Evolutionary conservation across 176 grass and related monocot genomes (phyloP).

Genomic region (Elaeis guineensis): DNA sequence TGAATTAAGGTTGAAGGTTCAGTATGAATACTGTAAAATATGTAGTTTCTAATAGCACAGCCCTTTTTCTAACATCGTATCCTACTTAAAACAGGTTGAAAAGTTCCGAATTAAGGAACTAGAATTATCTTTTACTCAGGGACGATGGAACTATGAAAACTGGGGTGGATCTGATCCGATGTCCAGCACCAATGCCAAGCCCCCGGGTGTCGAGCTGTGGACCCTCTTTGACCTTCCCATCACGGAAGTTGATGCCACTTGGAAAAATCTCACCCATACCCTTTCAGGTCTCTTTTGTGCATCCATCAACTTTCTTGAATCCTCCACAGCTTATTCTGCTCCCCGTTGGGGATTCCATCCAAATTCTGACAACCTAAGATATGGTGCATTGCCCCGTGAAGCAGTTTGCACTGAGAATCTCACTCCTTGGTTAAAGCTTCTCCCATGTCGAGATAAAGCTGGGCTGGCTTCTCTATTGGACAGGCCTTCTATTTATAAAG

Average conservation of each 20-base stretch:
- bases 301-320: constrained; percentile 91
- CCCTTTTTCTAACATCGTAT: constrained; percentile 3
- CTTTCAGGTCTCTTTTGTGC: constrained; percentile 94
- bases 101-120: constrained; percentile 81
- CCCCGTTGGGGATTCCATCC: constrained; percentile 65
- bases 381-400: constrained; percentile 89
- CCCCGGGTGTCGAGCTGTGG: constrained; percentile 94
- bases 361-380: constrained; percentile 61
- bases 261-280: constrained; percentile 86
- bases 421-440: constrained; percentile 96
- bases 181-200: constrained; percentile 74
- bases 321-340: constrained; percentile 66
- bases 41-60: too few species aligned
- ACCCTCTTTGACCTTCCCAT: constrained; percentile 60
- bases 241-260: constrained; percentile 62
- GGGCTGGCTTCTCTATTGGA: constrained; percentile 75
- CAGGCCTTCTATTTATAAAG: constrained; percentile 93
- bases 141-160: constrained; percentile 84
- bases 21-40: too few species aligned
- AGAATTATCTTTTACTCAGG: constrained; percentile 95
- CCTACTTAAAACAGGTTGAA: constrained; percentile 50
- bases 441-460: constrained; percentile 91
- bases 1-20: too few species aligned
- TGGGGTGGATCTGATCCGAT: constrained; percentile 96
- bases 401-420: constrained; percentile 95